A percentile compares a stretch with the other conserved stretches of the same genome.
phyloP scores from a whole-genome alignment of 1,139 yeast species.

The Hemisphaericaspora xylofermentans region DNA sequence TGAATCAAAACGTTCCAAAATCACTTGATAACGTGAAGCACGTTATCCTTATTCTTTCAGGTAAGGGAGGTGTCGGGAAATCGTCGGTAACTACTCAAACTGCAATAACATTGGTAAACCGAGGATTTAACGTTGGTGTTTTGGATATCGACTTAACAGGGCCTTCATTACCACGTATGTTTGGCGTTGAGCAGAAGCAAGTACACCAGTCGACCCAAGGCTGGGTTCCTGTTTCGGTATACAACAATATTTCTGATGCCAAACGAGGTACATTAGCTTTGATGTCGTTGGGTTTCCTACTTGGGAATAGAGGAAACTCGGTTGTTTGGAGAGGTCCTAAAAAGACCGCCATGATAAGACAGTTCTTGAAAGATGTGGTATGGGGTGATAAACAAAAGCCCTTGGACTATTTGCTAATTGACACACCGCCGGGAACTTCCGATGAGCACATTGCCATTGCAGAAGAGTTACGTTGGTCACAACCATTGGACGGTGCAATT shows the following conservation, averaged over 20 bases:
- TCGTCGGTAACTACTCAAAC: conserved; percentile 93
- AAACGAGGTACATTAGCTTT: conserved; percentile 48
- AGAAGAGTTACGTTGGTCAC: conserved; percentile 69
- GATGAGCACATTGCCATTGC: conserved; percentile 98
- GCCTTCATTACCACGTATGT: conserved; percentile 95
- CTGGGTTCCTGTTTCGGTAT: conserved; percentile 82
- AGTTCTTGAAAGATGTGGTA: conserved; percentile 82
- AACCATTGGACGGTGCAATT: conserved; percentile 48
- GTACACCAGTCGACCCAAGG: conserved; percentile 82
- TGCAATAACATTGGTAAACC: conserved; percentile 69
- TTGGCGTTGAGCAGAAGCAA: conserved; percentile 79
- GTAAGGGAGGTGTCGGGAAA: conserved; percentile 77
- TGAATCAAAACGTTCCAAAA: conserved; percentile 30
- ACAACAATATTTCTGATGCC: conserved; percentile 21
- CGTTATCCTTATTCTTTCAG: conserved; percentile 48
- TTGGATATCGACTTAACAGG: conserved; percentile 95
- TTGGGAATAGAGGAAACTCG: conserved; percentile 81
- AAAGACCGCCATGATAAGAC: conserved; percentile 96
- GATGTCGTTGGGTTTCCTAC: conserved; percentile 89
- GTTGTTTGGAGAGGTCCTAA: conserved; percentile 99
- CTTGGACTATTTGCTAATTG: conserved; percentile 81
- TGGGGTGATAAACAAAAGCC: conserved; percentile 67
- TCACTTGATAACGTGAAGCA: conserved; percentile 69
- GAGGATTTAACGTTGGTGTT: conserved; percentile 84
- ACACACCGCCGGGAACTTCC: conserved; percentile 98